Evolutionary conservation across 768 basidiomycete species (phyloP).

Genomic region (Mycena kentingensis): DNA sequence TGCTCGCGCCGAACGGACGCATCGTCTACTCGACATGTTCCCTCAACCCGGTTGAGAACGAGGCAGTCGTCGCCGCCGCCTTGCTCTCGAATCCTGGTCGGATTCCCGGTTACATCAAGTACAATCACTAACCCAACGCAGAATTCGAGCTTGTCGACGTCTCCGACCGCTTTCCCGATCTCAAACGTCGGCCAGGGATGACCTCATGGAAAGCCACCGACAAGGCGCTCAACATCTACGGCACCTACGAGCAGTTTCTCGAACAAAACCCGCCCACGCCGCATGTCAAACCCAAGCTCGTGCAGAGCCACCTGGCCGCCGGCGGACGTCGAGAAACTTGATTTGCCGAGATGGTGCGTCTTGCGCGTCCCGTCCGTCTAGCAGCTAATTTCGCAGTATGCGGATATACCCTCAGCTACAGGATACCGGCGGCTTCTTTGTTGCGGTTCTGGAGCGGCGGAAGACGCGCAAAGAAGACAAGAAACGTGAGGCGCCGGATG

Average conservation of each 20-base stretch:
- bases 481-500: slow-evolving; percentile 55
- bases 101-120: slow-evolving; percentile 14
- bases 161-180: slow-evolving; percentile 65
- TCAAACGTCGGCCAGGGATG: slow-evolving; percentile 76
- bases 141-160: slow-evolving; percentile 83
- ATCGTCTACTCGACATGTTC: slow-evolving; percentile 99
- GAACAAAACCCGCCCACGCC: slow-evolving; percentile 46
- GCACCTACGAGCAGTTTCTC: slow-evolving; percentile 63
- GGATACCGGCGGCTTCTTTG: slow-evolving; percentile 96
- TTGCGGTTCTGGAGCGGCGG: slow-evolving; percentile 84
- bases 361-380: not conserved
- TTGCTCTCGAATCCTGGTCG: slow-evolving; percentile 70
- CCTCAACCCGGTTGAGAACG: slow-evolving; percentile 95
- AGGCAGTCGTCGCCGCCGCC: slow-evolving; percentile 89
- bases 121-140: slow-evolving; percentile 23
- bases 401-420: slow-evolving; percentile 94
- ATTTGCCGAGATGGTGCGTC: slow-evolving; percentile 73
- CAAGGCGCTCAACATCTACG: slow-evolving; percentile 50
- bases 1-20: slow-evolving; percentile 79
- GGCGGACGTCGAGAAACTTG: slow-evolving; percentile 55
- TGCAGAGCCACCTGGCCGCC: slow-evolving; percentile 83
- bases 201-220: slow-evolving; percentile 77
- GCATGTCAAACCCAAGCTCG: slow-evolving; percentile 61
- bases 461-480: slow-evolving; percentile 42
- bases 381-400: slow-evolving; percentile 50